These are phyloP conservation scores for Guadua angustifolia DNA, from an alignment of 176 grass and related monocot species.

Conservation along the genomic window DNA sequence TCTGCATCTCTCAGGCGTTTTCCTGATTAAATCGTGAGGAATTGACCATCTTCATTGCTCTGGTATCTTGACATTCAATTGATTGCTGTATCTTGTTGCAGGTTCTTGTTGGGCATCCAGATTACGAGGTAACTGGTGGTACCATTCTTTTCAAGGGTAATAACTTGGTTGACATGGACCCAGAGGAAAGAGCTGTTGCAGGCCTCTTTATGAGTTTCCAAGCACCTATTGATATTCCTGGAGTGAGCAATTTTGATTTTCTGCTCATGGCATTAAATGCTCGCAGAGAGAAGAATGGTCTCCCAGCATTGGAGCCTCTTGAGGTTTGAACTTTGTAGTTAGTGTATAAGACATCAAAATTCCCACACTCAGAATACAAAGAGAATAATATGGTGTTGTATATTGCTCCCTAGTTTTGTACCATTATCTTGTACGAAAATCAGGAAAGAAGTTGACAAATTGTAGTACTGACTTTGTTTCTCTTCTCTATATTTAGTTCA, in stretches of 20 bases:
- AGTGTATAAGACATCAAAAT: not conserved
- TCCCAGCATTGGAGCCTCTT: constrained; percentile 66
- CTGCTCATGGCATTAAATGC: constrained; percentile 92
- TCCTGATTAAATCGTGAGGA: not conserved
- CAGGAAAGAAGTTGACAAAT: not conserved
- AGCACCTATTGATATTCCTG: constrained; percentile 87
- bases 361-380: not conserved
- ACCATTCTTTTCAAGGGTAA: constrained; percentile 84
- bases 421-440: not conserved
- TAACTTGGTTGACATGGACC: constrained; percentile 86
- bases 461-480: not conserved
- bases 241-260: constrained; percentile 95
- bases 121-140: constrained; percentile 90
- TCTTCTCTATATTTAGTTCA: not conserved
- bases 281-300: constrained; percentile 69
- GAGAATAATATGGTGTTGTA: constrained; percentile 8
- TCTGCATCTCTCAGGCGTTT: not conserved
- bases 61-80: not conserved
- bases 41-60: not conserved
- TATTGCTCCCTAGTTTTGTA: not conserved
- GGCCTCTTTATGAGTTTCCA: constrained; percentile 97
- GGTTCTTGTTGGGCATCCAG: constrained; percentile 93
- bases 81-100: constrained; percentile 39
- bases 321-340: constrained; percentile 60
- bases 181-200: constrained; percentile 91